These are phyloP conservation scores for Gymnopus androsaceus DNA, from an alignment of 1,284 basidiomycete genomes.

Conservation along the genomic window DNA sequence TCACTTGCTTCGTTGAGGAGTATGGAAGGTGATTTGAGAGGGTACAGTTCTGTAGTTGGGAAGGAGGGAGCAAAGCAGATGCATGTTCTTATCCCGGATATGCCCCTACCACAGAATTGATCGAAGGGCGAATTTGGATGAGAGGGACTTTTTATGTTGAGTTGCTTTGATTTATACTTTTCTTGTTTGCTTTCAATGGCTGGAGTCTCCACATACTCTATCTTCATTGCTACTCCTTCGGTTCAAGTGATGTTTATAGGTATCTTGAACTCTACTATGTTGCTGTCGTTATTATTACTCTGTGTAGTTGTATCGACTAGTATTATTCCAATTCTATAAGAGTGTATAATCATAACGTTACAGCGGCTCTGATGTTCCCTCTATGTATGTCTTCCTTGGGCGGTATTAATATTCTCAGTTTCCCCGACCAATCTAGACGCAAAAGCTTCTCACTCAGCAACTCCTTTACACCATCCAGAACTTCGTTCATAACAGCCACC, in stretches of 20 bases:
- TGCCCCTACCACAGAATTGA: conserved; percentile 13
- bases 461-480: too few relatives aligned
- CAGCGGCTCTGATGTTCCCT: too few relatives aligned
- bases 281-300: neutral
- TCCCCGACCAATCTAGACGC: neutral
- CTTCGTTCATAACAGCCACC: too few relatives aligned
- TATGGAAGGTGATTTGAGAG: conserved; percentile 15
- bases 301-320: too few relatives aligned
- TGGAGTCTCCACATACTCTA: too few relatives aligned
- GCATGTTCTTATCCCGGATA: conserved; percentile 19
- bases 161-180: neutral
- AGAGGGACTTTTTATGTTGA: neutral
- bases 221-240: too few relatives aligned
- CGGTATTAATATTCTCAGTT: too few relatives aligned
- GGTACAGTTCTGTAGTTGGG: conserved; percentile 3
- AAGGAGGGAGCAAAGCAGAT: conserved; percentile 10
- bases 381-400: too few relatives aligned
- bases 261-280: neutral
- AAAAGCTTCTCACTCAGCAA: neutral
- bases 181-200: conserved; percentile 5
- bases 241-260: too few relatives aligned
- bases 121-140: neutral
- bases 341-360: too few relatives aligned
- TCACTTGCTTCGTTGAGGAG: conserved; percentile 9
- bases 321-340: too few relatives aligned